Conservation (phyloP, 140 eudicot genomes). For the Flaveria floridana region DNA sequence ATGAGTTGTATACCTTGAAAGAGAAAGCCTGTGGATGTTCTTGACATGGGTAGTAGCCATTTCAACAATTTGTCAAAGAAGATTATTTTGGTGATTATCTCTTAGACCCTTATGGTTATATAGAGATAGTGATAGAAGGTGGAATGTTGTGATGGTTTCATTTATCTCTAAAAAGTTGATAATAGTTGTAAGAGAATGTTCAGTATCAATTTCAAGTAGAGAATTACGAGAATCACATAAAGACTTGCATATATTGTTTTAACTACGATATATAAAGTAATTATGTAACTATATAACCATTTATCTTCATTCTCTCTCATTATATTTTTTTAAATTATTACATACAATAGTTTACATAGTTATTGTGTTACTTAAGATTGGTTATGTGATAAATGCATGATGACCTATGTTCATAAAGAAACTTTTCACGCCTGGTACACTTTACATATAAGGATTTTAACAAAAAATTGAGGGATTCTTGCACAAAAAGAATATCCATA, state of each 20-base stretch:
- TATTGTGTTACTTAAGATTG: too few species aligned
- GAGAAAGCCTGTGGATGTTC: constrained; percentile 54
- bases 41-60: constrained; percentile 35
- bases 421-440: neutral
- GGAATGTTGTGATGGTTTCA: neutral
- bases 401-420: too few species aligned
- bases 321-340: too few species aligned
- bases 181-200: neutral
- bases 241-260: neutral
- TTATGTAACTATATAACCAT: too few species aligned
- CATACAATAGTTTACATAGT: neutral
- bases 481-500: too few species aligned
- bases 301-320: neutral
- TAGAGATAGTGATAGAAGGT: neutral
- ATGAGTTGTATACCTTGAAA: constrained; percentile 81
- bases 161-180: neutral
- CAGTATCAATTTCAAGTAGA: neutral
- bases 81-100: neutral
- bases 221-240: neutral
- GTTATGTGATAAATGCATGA: too few species aligned
- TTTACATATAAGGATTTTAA: neutral
- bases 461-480: too few species aligned
- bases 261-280: too few species aligned
- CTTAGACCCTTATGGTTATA: constrained; percentile 8
- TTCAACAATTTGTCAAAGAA: constrained; percentile 33